Conservation (phyloP, 2,329 filamentous ascomycete genomes). For the Leptodontidium sp. region DNA sequence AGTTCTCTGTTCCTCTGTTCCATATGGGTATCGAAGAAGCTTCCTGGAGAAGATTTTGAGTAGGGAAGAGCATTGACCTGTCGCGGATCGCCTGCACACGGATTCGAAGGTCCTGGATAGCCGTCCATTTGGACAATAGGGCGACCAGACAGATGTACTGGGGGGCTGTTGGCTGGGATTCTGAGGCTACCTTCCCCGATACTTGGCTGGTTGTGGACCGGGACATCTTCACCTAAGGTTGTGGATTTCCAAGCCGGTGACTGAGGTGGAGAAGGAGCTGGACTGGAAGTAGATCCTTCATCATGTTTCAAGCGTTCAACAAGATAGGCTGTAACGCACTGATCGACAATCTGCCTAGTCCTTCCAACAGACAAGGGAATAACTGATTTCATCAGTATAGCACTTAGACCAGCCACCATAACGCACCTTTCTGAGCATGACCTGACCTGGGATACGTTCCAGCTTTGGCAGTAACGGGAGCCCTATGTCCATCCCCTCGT, state of each 20-base stretch:
- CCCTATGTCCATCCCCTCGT: conserved; percentile 41
- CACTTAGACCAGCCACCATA: background rate
- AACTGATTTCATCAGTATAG: conserved; percentile 42
- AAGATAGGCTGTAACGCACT: conserved; percentile 59
- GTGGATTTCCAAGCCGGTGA: conserved; percentile 30
- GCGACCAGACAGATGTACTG: conserved; percentile 29
- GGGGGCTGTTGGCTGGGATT: background rate
- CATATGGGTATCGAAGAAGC: conserved; percentile 37
- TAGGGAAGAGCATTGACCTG: conserved; percentile 32
- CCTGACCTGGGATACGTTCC: conserved; percentile 30
- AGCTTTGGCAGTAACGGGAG: conserved; percentile 33
- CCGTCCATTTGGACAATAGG: conserved; percentile 29
- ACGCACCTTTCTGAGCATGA: conserved; percentile 39
- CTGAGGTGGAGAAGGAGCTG: conserved; percentile 35
- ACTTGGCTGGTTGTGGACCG: conserved; percentile 7
- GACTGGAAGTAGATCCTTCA: conserved; percentile 42
- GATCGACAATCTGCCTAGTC: conserved; percentile 65
- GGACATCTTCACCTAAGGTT: conserved; percentile 8
- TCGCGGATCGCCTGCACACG: conserved; percentile 3
- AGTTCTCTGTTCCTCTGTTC: conserved; percentile 28
- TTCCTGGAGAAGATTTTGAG: conserved; percentile 42
- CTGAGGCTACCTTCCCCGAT: background rate
- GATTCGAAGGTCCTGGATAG: conserved; percentile 4
- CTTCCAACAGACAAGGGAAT: conserved; percentile 65
- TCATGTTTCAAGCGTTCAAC: conserved; percentile 50